Conservation (phyloP, 257 asterid species). For the Datura wrightii region DNA sequence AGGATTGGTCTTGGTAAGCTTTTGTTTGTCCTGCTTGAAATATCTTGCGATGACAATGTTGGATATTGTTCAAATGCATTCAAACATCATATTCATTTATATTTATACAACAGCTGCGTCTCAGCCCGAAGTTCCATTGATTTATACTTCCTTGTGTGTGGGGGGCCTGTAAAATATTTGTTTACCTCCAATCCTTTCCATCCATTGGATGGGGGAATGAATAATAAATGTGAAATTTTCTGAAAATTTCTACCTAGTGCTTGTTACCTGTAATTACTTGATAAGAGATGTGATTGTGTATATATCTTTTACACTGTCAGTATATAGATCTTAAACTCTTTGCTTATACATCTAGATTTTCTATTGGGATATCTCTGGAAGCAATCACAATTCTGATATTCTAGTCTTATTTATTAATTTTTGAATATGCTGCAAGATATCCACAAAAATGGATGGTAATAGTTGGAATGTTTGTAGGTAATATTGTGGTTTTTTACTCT, state of each 20-base stretch:
- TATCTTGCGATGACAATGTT: constrained; percentile 19
- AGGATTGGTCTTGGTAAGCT: constrained; percentile 96
- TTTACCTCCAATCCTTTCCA: constrained; percentile 29
- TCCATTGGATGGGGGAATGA: constrained; percentile 26
- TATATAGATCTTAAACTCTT: not conserved
- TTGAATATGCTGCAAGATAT: not conserved
- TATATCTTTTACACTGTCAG: not conserved
- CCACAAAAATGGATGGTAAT: constrained; percentile 21
- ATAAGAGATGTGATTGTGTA: not conserved
- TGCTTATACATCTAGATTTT: not conserved
- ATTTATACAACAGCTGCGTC: not conserved
- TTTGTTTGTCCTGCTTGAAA: constrained; percentile 30
- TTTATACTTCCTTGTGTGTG: constrained; percentile 14
- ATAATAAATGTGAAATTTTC: constrained; percentile 14
- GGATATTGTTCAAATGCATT: not conserved
- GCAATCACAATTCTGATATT: constrained; percentile 1
- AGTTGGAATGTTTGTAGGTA: not conserved
- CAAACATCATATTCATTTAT: not conserved
- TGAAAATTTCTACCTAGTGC: not conserved
- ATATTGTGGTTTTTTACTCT: not conserved
- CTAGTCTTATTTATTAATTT: not conserved
- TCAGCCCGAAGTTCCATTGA: constrained; percentile 13
- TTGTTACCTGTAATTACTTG: not conserved
- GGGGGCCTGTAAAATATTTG: not conserved
- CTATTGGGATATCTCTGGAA: not conserved